Conservation (phyloP, 129 eudicot genomes). For the Daucus carota region DNA sequence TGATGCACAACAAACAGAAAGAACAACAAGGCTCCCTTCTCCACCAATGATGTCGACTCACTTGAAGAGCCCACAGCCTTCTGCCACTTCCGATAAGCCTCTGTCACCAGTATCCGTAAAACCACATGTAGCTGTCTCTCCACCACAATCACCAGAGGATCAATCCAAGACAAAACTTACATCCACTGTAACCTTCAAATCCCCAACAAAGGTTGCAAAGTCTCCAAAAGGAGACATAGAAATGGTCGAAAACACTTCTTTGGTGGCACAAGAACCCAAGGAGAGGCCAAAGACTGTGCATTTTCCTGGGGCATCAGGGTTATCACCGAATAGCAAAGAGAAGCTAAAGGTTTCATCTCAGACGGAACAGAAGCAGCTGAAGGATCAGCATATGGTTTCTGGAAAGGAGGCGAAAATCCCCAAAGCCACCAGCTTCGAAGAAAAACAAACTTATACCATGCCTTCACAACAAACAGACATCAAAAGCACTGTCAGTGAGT, state of each 20-base stretch:
- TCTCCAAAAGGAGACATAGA: slow-evolving; percentile 3
- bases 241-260: background rate
- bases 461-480: slow-evolving; percentile 21
- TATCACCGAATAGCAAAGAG: background rate
- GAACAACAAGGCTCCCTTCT: slow-evolving; percentile 8
- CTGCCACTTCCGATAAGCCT: background rate
- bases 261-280: background rate
- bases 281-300: slow-evolving; percentile 8
- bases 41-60: slow-evolving; percentile 1
- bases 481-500: slow-evolving; percentile 15
- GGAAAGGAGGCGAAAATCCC: slow-evolving; percentile 8
- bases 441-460: slow-evolving; percentile 19
- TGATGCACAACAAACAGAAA: slow-evolving; percentile 4
- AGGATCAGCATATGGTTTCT: slow-evolving; percentile 14
- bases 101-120: slow-evolving; percentile 3
- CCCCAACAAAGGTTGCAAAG: slow-evolving; percentile 5
- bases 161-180: slow-evolving; percentile 6
- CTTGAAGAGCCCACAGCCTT: background rate
- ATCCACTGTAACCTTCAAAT: background rate
- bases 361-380: slow-evolving; percentile 12
- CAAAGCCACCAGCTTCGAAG: slow-evolving; percentile 6
- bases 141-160: slow-evolving; percentile 7
- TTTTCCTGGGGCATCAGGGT: slow-evolving; percentile 9
- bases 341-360: slow-evolving; percentile 12
- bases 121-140: slow-evolving; percentile 2